These are phyloP conservation scores for Salvia sclarea DNA, from an alignment of 305 asterid genomes.

Conservation along the genomic window DNA sequence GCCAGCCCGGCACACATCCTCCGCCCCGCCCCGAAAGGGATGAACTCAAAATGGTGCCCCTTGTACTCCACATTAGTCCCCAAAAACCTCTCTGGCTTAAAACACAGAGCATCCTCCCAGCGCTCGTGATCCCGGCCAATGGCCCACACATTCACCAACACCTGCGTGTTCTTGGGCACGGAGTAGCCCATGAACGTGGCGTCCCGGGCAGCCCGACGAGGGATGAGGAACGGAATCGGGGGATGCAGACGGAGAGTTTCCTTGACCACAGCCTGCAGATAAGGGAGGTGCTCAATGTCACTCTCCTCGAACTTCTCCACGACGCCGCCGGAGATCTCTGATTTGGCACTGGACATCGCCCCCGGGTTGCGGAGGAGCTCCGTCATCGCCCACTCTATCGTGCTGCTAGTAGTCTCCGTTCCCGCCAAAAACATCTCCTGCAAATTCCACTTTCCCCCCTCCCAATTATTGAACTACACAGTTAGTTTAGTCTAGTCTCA, in stretches of 20 bases:
- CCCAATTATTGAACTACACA: too few relatives aligned
- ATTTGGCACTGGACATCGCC: conserved; percentile 43
- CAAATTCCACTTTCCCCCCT: too few relatives aligned
- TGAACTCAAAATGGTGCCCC: conserved; percentile 49
- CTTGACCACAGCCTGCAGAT: conserved; percentile 50
- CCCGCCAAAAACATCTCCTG: conserved; percentile 74
- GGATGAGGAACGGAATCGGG: conserved; percentile 54
- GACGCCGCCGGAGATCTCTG: conserved; percentile 39
- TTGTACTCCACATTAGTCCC: conserved; percentile 44
- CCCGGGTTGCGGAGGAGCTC: conserved; percentile 59
- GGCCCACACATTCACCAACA: conserved; percentile 56
- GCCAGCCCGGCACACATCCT: conserved; percentile 61
- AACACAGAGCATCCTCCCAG: conserved; percentile 46
- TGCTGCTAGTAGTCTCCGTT: conserved; percentile 60
- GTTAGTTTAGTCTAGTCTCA: too few relatives aligned
- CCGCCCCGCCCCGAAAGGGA: conserved; percentile 68
- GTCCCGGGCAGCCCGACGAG: conserved; percentile 52
- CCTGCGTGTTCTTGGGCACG: conserved; percentile 54
- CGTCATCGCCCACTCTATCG: conserved; percentile 62
- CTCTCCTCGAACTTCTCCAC: conserved; percentile 41
- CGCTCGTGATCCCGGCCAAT: conserved; percentile 55
- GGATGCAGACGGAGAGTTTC: conserved; percentile 52
- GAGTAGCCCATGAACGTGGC: conserved; percentile 53
- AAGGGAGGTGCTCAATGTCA: conserved; percentile 48
- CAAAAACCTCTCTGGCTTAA: conserved; percentile 55